Base-by-base conservation (phyloP, 257 asterid species). In the Solanum dulcamara region DNA sequence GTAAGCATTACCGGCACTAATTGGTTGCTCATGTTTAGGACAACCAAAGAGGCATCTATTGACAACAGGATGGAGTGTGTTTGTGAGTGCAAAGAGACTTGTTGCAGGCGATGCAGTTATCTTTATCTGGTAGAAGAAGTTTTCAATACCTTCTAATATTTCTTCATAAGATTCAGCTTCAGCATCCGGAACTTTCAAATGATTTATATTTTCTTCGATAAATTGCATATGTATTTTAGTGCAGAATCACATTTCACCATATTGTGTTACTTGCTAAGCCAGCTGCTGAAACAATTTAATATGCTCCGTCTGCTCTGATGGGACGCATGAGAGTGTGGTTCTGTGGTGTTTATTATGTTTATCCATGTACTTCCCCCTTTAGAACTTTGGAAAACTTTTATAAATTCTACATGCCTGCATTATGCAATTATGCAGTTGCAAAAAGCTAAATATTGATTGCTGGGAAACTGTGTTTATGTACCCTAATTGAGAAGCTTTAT, bases 1-100 rank as follows among this genome's bases (percentile, higher is more conserved):
- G 18, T 10, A 28, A 79, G 17, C 83, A 48, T 48, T 79, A 79
- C 83, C 44, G 18, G 18, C 83, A 79, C 30, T 79, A 77, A 77
- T 48, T 81, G 83, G 68, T 82, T 72, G 53, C 37, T 53, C 71
- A 85, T 59, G 79, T 90, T 83, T 94, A 96, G 99, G 99, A 83
- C 99, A 96, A 94, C 99, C 99, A 46, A 96, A 96, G 90, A 93
- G 99, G 90, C 99, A 94, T 92, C 98, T 96, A 85, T 95, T 96
- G 83, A 96, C 98, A 62, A 96, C 99, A 15, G 99, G 99, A 81
- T 95, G 98, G 98, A 95, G 98, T 81, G 98, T 96, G 85, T 96
- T 94, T 82, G 99, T 94, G 85, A 96, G 99, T 88, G 99, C 99
- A 84, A 96, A 96, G 91, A 92, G 96, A 88, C 93, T 96, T 62